phyloP scores from a whole-genome alignment of 352 stramenopile species.

The Phytophthora lateralis region DNA sequence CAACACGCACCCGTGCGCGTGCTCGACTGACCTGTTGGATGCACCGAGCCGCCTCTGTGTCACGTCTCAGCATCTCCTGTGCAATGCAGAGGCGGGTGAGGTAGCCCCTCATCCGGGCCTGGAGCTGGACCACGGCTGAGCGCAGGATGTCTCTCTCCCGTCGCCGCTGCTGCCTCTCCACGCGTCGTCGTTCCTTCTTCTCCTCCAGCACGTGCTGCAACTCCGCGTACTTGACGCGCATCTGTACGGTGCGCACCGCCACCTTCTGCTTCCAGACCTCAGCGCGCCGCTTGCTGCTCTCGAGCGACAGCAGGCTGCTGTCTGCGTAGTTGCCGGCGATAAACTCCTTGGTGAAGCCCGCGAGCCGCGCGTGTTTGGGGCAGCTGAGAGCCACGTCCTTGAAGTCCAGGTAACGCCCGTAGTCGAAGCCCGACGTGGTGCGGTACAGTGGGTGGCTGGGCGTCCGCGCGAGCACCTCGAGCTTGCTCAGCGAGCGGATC shows the following conservation, averaged over 20 bases:
- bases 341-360: constrained; percentile 65
- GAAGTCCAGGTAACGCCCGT: constrained; percentile 61
- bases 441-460: constrained; percentile 56
- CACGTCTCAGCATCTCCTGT: constrained; percentile 18
- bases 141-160: constrained; percentile 40
- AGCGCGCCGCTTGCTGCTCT: constrained; percentile 55
- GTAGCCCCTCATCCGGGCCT: constrained; percentile 40
- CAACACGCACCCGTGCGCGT: constrained; percentile 39
- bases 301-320: constrained; percentile 58
- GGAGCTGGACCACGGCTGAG: constrained; percentile 29
- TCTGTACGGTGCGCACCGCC: constrained; percentile 52
- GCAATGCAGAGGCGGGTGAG: constrained; percentile 28
- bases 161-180: constrained; percentile 42
- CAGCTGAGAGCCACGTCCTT: constrained; percentile 56
- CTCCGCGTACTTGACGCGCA: constrained; percentile 69
- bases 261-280: constrained; percentile 64
- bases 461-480: constrained; percentile 46
- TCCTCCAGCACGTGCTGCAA: constrained; percentile 57
- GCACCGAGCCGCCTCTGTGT: constrained; percentile 43
- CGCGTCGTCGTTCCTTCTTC: constrained; percentile 44
- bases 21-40: constrained; percentile 61
- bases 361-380: constrained; percentile 51
- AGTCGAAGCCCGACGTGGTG: constrained; percentile 67
- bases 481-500: constrained; percentile 54
- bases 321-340: constrained; percentile 57